Base-by-base conservation (phyloP, 257 asterid species). In the Salvia miltiorrhiza region DNA sequence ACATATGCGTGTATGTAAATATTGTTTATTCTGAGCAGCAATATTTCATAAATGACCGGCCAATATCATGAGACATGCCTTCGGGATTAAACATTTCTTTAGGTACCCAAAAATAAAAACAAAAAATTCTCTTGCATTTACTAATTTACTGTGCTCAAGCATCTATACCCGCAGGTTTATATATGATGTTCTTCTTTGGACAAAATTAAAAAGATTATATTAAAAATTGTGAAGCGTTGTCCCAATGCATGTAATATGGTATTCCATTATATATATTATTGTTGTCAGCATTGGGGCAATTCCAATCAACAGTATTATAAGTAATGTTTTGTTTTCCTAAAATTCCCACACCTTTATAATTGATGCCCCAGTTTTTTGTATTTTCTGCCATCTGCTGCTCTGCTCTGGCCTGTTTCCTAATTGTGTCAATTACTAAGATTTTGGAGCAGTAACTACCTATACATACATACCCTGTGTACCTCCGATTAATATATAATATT, bases 51-150 rank as follows among this genome's bases (percentile, higher is more conserved):
- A 68, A 57, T 47, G 48, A 69, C 19, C 41, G 14, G 12, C 12
- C 12, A n/a, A 10, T 20, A 39, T 53, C 62, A 4, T 71, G 48
- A 72, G 82, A 83, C 90, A 80, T 82, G 79, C 82, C 73, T 70
- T 61, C 73, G 67, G 84, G 83, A 82, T 70, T 70, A 73, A 79
- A 64, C 82, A 53, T 58, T 17, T 67, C 33, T 60, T 73, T 30
- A 45, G 48, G 57, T 2, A 48, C 7, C 21, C 19, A 19, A 70
- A 43, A 56, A 52, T 0, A 26, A 16, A 4, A 9, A 40, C 2
- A n/a, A 8, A 0, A 65, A 48, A 4, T 47, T 49, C 24, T 19
- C 56, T 19, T 49, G 56, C 40, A 54, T 45, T 43, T 1, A 1
- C 37, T 23, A 17, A 21, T 21, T 33, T 58, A 50, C 32, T 56